Evolutionary conservation across 2,329 filamentous ascomycete genomes (phyloP).

Genomic region (Penicillium verrucosum): DNA sequence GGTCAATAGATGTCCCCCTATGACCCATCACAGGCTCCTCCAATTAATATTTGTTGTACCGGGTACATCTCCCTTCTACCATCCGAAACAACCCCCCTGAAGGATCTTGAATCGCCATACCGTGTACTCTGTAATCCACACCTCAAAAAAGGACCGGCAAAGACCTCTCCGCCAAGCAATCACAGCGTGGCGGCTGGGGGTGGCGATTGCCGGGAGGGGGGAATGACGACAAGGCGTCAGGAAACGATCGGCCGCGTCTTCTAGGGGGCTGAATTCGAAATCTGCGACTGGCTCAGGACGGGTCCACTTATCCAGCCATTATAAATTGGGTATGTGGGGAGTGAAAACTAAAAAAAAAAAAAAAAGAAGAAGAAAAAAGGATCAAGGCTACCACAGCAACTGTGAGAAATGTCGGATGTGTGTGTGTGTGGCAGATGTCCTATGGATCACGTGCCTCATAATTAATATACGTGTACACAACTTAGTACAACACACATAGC

Average conservation of each 20-base stretch:
- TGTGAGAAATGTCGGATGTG: background rate
- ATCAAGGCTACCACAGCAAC: background rate
- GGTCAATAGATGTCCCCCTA: constrained; percentile 6
- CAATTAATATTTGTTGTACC: background rate
- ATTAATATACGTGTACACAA: background rate
- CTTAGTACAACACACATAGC: background rate
- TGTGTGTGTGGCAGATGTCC: background rate
- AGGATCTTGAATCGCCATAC: background rate
- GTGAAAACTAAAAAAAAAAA: background rate
- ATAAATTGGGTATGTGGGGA: constrained; percentile 11
- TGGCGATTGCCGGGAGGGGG: constrained; percentile 7
- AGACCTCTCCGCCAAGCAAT: background rate
- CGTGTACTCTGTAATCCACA: background rate
- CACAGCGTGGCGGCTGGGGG: constrained; percentile 5
- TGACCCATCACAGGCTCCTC: constrained; percentile 14
- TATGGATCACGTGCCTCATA: background rate
- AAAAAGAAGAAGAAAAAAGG: background rate
- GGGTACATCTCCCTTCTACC: constrained; percentile 8
- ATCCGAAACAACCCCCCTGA: background rate
- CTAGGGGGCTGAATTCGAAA: constrained; percentile 14
- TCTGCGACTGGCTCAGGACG: constrained; percentile 2
- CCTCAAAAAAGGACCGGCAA: background rate
- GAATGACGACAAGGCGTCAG: constrained; percentile 18
- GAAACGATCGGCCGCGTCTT: constrained; percentile 16
- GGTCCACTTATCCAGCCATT: constrained; percentile 4